phyloP scores from a whole-genome alignment of 495 filamentous ascomycete genomes.

The Hyaloscypha variabilis region DNA sequence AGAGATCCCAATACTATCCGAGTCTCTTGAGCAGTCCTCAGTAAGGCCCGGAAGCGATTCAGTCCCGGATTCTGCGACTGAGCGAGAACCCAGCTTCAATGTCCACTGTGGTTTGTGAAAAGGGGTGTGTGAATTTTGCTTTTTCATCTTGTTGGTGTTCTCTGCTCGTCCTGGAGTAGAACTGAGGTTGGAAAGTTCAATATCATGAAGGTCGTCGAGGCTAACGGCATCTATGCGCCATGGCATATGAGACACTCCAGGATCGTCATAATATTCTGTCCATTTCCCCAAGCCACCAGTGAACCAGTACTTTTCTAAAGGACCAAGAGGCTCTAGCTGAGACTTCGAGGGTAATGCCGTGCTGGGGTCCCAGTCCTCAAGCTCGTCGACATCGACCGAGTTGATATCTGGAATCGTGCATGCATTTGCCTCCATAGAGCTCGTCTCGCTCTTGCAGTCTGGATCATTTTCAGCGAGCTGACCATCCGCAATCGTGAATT shows the following conservation, averaged over 20 bases:
- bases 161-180: no score
- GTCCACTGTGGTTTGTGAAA: neutral
- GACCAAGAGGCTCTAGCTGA: neutral
- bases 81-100: neutral
- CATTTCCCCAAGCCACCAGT: neutral
- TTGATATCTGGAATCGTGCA: neutral
- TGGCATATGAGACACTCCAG: neutral
- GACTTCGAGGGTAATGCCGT: neutral
- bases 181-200: neutral
- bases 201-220: neutral
- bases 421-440: neutral
- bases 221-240: neutral
- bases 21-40: slow-evolving; percentile 2
- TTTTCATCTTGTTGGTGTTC: neutral
- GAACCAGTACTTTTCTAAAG: neutral
- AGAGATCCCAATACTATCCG: neutral
- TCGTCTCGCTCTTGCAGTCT: neutral
- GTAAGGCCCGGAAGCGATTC: neutral
- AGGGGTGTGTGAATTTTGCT: neutral
- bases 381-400: neutral
- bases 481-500: neutral
- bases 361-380: neutral
- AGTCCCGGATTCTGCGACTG: neutral
- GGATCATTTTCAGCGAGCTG: neutral
- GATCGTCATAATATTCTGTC: neutral